A percentile compares a stretch with the other conserved stretches of the same genome.
phyloP scores from a whole-genome alignment of 192 early-diverging fungal genomes.

The Coemansia sp. region DNA sequence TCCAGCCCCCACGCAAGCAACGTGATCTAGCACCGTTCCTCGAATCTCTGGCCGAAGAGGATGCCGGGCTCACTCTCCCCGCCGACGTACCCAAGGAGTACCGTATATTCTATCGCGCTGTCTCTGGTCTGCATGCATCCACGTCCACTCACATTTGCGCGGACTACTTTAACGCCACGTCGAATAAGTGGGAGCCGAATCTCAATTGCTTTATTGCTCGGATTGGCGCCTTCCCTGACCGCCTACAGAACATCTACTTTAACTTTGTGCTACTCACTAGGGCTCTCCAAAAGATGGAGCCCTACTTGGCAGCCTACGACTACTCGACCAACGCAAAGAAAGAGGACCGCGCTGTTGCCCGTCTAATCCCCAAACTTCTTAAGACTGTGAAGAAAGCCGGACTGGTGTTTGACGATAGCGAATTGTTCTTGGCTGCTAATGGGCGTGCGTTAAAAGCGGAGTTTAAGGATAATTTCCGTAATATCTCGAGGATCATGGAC shows the following conservation, averaged over 20 bases:
- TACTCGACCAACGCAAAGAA: constrained; percentile 70
- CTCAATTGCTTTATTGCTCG: constrained; percentile 89
- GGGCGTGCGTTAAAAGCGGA: constrained; percentile 74
- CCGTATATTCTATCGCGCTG: constrained; percentile 46
- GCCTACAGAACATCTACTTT: constrained; percentile 96
- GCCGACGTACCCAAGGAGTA: constrained; percentile 49
- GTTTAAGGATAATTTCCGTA: constrained; percentile 91
- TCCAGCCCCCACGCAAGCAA: constrained; percentile 53
- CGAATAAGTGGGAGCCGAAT: constrained; percentile 88
- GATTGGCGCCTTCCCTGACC: constrained; percentile 85
- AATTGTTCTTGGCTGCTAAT: constrained; percentile 75
- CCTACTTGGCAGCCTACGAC: constrained; percentile 71
- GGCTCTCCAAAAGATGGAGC: constrained; percentile 80
- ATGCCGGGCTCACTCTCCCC: constrained; percentile 50
- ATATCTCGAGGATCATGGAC: constrained; percentile 98
- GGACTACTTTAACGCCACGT: constrained; percentile 86
- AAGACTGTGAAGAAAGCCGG: constrained; percentile 41
- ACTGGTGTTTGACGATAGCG: constrained; percentile 86
- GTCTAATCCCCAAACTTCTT: constrained; percentile 41
- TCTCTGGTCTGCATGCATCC: constrained; percentile 86
- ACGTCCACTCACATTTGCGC: constrained; percentile 98
- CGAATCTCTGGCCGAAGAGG: constrained; percentile 57
- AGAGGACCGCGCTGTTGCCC: constrained; percentile 58
- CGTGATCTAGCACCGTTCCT: constrained; percentile 57
- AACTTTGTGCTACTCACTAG: constrained; percentile 85